phyloP scores from a whole-genome alignment of 148 eudicot genomes.

The Cornus kousa region DNA sequence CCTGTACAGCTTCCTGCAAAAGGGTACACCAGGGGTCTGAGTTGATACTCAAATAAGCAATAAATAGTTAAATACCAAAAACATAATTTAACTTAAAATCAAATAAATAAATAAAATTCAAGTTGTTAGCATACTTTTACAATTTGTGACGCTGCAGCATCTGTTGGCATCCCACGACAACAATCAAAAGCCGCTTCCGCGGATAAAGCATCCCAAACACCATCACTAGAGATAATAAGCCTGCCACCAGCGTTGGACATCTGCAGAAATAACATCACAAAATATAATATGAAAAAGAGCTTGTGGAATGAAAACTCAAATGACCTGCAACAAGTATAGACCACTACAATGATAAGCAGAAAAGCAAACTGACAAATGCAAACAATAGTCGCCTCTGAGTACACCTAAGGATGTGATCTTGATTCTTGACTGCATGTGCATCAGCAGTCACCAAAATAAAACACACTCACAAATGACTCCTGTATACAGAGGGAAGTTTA shows the following conservation, averaged over 20 bases:
- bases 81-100: not conserved
- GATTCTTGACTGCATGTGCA: not conserved
- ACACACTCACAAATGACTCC: not conserved
- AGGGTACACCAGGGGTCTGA: conserved; percentile 5
- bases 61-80: not conserved
- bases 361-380: not conserved
- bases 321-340: not conserved
- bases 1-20: conserved; percentile 79
- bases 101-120: not conserved
- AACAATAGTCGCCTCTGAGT: not conserved
- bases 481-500: not conserved
- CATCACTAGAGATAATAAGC: conserved; percentile 84
- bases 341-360: not conserved
- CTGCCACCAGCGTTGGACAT: conserved; percentile 84
- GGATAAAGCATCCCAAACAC: conserved; percentile 97
- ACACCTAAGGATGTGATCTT: not conserved
- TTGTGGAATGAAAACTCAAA: not conserved
- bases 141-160: conserved; percentile 83
- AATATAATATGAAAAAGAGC: not conserved
- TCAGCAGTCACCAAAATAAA: not conserved
- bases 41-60: not conserved
- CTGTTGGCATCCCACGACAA: conserved; percentile 80
- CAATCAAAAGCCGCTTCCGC: conserved; percentile 81
- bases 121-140: conserved; percentile 64
- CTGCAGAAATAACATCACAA: conserved; percentile 40